These are phyloP conservation scores for Protea cynaroides DNA, from an alignment of 164 flowering plant species.

Conservation along the genomic window DNA sequence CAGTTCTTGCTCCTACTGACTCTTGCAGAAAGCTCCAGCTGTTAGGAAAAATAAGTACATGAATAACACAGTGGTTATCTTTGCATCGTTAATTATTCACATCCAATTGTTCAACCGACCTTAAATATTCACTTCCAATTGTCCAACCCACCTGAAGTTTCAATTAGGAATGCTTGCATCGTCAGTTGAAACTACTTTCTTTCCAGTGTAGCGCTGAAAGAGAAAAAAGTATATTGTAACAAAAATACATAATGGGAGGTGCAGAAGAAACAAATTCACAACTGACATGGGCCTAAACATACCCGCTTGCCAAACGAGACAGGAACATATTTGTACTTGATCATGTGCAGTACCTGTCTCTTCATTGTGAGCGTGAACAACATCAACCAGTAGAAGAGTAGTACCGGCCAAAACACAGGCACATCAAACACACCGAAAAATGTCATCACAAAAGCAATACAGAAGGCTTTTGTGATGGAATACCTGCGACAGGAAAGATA, in stretches of 20 bases:
- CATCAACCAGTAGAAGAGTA: slow-evolving; percentile 27
- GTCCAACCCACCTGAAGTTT: background rate
- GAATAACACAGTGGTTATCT: background rate
- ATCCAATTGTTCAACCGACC: background rate
- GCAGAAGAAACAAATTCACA: background rate
- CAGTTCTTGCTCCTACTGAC: background rate
- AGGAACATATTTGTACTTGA: slow-evolving; percentile 35
- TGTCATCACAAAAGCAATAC: slow-evolving; percentile 33
- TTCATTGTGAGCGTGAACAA: slow-evolving; percentile 32
- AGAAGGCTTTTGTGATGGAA: slow-evolving; percentile 29
- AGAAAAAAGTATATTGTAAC: background rate
- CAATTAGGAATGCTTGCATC: slow-evolving; percentile 8
- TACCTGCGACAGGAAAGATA: slow-evolving; percentile 15
- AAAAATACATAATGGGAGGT: background rate
- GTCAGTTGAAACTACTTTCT: slow-evolving; percentile 22
- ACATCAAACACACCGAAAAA: slow-evolving; percentile 31
- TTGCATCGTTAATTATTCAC: background rate
- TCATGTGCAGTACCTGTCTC: slow-evolving; percentile 40
- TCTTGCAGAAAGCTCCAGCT: too few relatives aligned
- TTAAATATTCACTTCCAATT: too few relatives aligned
- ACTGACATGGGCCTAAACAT: background rate
- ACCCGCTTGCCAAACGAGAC: slow-evolving; percentile 37
- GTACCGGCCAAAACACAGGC: slow-evolving; percentile 38
- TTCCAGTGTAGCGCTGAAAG: slow-evolving; percentile 26
- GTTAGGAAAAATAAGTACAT: background rate